Percentiles rank a stretch among this genome's conserved stretches.
These are phyloP conservation scores for Trichomonascaceae sp. DNA, from an alignment of 1,139 yeast species.

Conservation along the genomic window DNA sequence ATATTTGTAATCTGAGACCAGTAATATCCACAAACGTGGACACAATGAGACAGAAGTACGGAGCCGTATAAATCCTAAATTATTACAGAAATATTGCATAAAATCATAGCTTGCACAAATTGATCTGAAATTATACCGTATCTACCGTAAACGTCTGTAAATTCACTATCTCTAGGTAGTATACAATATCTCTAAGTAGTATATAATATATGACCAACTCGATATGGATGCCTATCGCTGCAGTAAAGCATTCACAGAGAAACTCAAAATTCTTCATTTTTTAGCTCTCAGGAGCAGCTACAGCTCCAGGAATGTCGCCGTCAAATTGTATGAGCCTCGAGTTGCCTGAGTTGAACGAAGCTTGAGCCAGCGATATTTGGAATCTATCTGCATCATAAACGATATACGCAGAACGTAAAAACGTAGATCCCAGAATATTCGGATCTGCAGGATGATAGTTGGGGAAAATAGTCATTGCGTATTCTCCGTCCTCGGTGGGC, in stretches of 20 bases:
- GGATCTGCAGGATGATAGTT: constrained; percentile 13
- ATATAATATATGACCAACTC: no score
- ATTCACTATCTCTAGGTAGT: no score
- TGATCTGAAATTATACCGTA: no score
- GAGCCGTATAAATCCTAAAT: no score
- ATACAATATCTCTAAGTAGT: no score
- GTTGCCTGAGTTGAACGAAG: constrained; percentile 26
- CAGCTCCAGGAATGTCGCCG: constrained; percentile 20
- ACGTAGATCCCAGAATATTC: constrained; percentile 61
- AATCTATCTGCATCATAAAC: constrained; percentile 67
- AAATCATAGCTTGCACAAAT: no score
- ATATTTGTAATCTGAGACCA: neutral
- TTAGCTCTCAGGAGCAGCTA: neutral
- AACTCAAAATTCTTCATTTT: neutral
- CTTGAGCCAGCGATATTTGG: constrained; percentile 64
- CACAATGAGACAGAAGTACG: no score
- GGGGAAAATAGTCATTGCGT: constrained; percentile 25
- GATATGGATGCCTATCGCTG: neutral
- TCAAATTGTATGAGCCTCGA: constrained; percentile 24
- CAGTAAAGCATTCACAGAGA: neutral
- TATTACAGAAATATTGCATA: no score
- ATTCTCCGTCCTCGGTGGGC: constrained; percentile 22
- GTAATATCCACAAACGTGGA: no score
- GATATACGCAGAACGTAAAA: constrained; percentile 64
- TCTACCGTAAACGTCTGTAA: no score